Evolutionary conservation across 1,284 basidiomycete genomes (phyloP).

Genomic region (Mixia osmundae): DNA sequence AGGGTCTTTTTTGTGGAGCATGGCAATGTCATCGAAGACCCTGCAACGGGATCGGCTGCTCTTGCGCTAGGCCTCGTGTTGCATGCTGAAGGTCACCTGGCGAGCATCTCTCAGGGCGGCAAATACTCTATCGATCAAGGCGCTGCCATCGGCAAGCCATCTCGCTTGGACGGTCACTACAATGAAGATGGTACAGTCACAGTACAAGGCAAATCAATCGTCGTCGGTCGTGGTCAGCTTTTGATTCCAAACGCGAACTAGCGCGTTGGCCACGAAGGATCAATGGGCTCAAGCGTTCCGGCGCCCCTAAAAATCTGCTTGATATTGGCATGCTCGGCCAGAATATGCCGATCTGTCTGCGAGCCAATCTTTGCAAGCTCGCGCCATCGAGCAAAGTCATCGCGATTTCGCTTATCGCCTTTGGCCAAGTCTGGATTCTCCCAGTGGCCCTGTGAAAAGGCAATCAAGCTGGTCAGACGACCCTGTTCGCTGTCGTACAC

Average conservation of each 20-base stretch:
- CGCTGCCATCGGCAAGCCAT: slow-evolving; percentile 2
- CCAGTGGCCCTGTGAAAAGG: slow-evolving; percentile 16
- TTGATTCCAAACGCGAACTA: too few relatives aligned
- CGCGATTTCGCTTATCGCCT: slow-evolving; percentile 20
- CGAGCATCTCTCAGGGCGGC: not conserved
- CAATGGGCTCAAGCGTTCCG: too few relatives aligned
- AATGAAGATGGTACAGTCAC: not conserved
- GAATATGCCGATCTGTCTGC: slow-evolving; percentile 17
- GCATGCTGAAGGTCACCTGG: slow-evolving; percentile 1
- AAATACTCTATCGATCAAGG: slow-evolving; percentile 5
- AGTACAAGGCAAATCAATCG: not conserved
- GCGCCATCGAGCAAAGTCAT: slow-evolving; percentile 20
- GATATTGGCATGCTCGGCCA: slow-evolving; percentile 20
- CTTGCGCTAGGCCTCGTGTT: slow-evolving; percentile 6
- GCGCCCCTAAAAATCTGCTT: too few relatives aligned
- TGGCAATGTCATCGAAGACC: slow-evolving; percentile 2
- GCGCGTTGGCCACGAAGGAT: too few relatives aligned
- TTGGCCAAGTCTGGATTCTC: slow-evolving; percentile 18
- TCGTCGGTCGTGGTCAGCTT: too few relatives aligned
- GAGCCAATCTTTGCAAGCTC: slow-evolving; percentile 19
- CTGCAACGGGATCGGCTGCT: slow-evolving; percentile 7
- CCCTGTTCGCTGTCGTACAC: slow-evolving; percentile 18
- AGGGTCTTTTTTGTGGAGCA: slow-evolving; percentile 5
- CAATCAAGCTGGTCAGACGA: slow-evolving; percentile 19
- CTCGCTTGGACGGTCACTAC: slow-evolving; percentile 3